These are phyloP conservation scores for Seiridium unicorne DNA, from an alignment of 2,329 filamentous ascomycete species.

Conservation along the genomic window DNA sequence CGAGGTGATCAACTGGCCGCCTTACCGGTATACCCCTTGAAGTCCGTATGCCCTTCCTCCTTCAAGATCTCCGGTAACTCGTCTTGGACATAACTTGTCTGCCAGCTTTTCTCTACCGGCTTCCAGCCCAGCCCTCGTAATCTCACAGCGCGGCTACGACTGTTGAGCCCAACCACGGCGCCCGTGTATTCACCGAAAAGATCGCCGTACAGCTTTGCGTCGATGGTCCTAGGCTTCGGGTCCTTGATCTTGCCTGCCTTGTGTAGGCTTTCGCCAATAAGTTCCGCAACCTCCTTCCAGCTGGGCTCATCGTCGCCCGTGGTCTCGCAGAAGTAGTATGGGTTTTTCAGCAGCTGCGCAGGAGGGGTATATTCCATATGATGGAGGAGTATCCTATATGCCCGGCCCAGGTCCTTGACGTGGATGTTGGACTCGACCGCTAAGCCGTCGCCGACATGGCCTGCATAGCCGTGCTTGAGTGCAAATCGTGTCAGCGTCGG, in stretches of 20 bases:
- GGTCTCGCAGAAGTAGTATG: slow-evolving; percentile 48
- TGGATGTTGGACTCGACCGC: slow-evolving; percentile 42
- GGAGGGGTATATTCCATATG: slow-evolving; percentile 34
- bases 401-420: slow-evolving; percentile 44
- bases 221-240: slow-evolving; percentile 32
- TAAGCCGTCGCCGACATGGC: slow-evolving; percentile 41
- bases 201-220: slow-evolving; percentile 35
- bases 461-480: slow-evolving; percentile 44
- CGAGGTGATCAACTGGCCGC: slow-evolving; percentile 11
- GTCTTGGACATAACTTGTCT: slow-evolving; percentile 36
- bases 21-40: slow-evolving; percentile 13
- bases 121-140: slow-evolving; percentile 43
- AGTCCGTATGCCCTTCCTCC: slow-evolving; percentile 20
- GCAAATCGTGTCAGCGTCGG: slow-evolving; percentile 45
- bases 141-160: slow-evolving; percentile 39
- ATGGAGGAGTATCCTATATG: slow-evolving; percentile 43
- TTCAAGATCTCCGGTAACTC: slow-evolving; percentile 37
- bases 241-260: slow-evolving; percentile 34
- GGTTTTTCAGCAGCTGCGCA: slow-evolving; percentile 34
- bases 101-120: slow-evolving; percentile 39
- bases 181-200: slow-evolving; percentile 35
- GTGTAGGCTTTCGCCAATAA: slow-evolving; percentile 35
- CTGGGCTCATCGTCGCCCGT: slow-evolving; percentile 37
- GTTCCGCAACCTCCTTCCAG: slow-evolving; percentile 36
- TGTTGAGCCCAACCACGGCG: slow-evolving; percentile 38